Conservation (phyloP, 176 grass and related monocot genomes). For the Triticum turgidum region DNA sequence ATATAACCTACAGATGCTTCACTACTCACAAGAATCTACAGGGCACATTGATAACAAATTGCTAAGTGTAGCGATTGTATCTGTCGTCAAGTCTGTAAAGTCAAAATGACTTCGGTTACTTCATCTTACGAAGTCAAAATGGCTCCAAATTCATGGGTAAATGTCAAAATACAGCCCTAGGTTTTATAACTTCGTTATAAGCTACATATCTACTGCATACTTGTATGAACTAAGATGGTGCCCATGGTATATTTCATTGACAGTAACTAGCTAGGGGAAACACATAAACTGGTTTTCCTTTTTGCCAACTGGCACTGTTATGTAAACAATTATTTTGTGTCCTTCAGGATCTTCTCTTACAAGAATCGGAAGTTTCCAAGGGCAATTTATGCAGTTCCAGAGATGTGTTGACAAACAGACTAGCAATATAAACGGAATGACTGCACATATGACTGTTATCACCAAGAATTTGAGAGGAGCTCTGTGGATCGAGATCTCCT, state of each 20-base stretch:
- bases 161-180: neutral
- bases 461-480: neutral
- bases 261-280: neutral
- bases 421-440: neutral
- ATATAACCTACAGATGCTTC: neutral
- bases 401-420: neutral
- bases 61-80: neutral
- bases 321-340: neutral
- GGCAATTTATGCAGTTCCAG: neutral
- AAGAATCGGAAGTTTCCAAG: neutral
- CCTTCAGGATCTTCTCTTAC: neutral
- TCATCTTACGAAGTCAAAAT: neutral
- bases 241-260: neutral
- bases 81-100: neutral
- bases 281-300: neutral
- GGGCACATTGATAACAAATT: conserved; percentile 8
- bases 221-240: neutral
- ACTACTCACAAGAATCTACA: conserved; percentile 6
- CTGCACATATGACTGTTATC: neutral
- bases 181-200: neutral
- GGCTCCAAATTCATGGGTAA: conserved; percentile 15
- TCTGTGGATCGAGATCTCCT: neutral
- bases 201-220: conserved; percentile 8
- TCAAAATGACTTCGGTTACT: neutral
- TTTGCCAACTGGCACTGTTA: neutral